Evolutionary conservation across 495 filamentous ascomycete genomes (phyloP).

Genomic region (Xylaria bambusicola): DNA sequence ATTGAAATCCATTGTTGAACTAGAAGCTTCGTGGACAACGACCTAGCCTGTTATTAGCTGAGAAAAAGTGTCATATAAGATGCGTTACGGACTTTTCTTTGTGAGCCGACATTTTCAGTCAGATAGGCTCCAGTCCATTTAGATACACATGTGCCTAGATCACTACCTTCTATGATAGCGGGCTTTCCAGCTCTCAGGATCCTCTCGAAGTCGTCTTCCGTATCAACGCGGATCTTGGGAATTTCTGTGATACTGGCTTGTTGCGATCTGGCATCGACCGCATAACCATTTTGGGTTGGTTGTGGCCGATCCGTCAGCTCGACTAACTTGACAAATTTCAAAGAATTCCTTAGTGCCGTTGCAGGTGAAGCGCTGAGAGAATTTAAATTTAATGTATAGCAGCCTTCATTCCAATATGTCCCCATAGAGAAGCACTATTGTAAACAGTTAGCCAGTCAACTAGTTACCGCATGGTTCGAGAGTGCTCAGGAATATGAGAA

Average conservation of each 20-base stretch:
- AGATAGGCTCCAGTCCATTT: constrained; percentile 75
- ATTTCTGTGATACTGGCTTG: constrained; percentile 36
- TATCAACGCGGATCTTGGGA: constrained; percentile 52
- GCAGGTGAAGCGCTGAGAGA: not conserved
- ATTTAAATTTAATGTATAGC: constrained; percentile 34
- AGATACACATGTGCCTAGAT: constrained; percentile 66
- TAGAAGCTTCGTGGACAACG: constrained; percentile 67
- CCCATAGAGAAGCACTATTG: constrained; percentile 73
- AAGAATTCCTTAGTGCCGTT: not conserved
- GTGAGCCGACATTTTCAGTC: constrained; percentile 59
- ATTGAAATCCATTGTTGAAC: constrained; percentile 73
- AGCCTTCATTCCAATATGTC: constrained; percentile 68
- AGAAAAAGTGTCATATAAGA: not conserved
- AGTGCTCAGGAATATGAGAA: too few relatives aligned
- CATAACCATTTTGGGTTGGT: not conserved
- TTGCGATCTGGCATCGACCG: not conserved
- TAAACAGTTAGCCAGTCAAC: not conserved
- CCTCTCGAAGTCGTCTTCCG: constrained; percentile 56
- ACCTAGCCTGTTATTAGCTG: constrained; percentile 50
- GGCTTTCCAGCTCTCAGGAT: constrained; percentile 62
- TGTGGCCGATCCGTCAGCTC: constrained; percentile 20
- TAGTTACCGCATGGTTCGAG: too few relatives aligned
- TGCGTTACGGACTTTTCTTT: constrained; percentile 58
- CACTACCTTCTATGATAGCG: constrained; percentile 62
- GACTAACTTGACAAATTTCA: constrained; percentile 21